phyloP scores from a whole-genome alignment of 2,329 filamentous ascomycete genomes.

The Didymella sp. region DNA sequence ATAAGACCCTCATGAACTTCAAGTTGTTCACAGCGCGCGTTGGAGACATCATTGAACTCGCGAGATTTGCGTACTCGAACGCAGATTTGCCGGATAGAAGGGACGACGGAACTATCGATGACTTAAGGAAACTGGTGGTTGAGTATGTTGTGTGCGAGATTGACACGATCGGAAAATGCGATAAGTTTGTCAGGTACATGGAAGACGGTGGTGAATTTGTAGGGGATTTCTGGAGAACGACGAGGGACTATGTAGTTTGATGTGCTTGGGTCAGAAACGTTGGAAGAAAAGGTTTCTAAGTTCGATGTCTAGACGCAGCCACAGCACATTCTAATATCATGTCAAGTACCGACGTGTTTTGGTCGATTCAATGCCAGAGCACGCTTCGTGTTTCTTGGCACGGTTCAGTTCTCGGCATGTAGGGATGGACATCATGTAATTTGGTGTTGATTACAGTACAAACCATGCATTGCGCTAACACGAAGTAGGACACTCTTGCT shows the following conservation, averaged over 20 bases:
- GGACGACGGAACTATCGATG: slow-evolving; percentile 18
- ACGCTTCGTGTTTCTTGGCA: no score
- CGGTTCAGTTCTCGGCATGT: no score
- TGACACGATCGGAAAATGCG: slow-evolving; percentile 22
- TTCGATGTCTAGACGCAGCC: no score
- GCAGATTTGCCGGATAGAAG: slow-evolving; percentile 20
- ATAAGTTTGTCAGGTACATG: slow-evolving; percentile 24
- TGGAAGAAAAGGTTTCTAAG: neutral
- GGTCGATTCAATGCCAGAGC: no score
- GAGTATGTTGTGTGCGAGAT: slow-evolving; percentile 31
- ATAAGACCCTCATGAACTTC: slow-evolving; percentile 25
- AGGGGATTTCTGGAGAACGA: slow-evolving; percentile 30
- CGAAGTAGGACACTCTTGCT: no score
- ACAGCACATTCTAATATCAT: no score
- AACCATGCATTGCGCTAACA: no score
- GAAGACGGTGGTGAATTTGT: slow-evolving; percentile 36
- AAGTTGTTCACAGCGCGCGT: slow-evolving; percentile 17
- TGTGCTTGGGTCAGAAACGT: neutral
- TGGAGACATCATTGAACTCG: slow-evolving; percentile 25
- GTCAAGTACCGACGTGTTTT: no score
- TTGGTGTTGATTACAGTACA: no score
- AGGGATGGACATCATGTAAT: no score
- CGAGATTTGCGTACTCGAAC: slow-evolving; percentile 20
- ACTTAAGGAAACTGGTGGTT: slow-evolving; percentile 24
- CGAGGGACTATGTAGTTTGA: slow-evolving; percentile 16